Evolutionary conservation across 805 yeast genomes (phyloP), one percentile per base, ranked within the genome.

Genomic region (Saccharomycopsis javanensis): DNA sequence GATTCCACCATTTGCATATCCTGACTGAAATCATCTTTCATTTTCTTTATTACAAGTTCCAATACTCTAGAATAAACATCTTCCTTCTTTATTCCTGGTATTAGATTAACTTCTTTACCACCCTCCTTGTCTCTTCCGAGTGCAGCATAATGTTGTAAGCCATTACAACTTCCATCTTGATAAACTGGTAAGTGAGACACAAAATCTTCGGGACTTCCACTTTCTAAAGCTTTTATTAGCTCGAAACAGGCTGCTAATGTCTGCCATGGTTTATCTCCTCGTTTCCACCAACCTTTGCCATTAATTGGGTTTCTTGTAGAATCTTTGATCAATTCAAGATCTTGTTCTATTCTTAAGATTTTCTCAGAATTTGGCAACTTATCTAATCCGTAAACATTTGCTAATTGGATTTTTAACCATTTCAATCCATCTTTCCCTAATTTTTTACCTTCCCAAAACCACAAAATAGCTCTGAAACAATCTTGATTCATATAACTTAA

Each of bases 151-250:
- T 82, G 87, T 68, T 82, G 87, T 50, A 82, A 71, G 1, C 87
- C 87, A 62, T 82, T 82, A 66, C 87, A 82, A 1, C 85, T 79
- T 35, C 87, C 87, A 63, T 82, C 87, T 65, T 80, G 85, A 62
- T 82, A 86, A 5, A 82, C 81, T 0, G 85, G 82, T 7, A 79
- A 65, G 56, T 79, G 75, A 3, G 82, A 78, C 5, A 73, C 72
- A 64, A 63, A 80, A 58, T 72, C 69, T 5, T 74, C 69, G 1
- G 85, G 86, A 59, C 79, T 79, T 2, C 70, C 74, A 54, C 75
- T 67, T 52, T 75, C 66, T 62, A 72, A 65, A 1, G 86, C 86
- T 35, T 75, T 75, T 15, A 66, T 58, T 57, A 82, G 66, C 61
- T 82, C 87, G 51, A 78, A 70, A 61, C 85, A 79, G 6, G 77